Base-by-base conservation (phyloP, 1,284 basidiomycete genomes). In the Moesziomyces aphidis region DNA sequence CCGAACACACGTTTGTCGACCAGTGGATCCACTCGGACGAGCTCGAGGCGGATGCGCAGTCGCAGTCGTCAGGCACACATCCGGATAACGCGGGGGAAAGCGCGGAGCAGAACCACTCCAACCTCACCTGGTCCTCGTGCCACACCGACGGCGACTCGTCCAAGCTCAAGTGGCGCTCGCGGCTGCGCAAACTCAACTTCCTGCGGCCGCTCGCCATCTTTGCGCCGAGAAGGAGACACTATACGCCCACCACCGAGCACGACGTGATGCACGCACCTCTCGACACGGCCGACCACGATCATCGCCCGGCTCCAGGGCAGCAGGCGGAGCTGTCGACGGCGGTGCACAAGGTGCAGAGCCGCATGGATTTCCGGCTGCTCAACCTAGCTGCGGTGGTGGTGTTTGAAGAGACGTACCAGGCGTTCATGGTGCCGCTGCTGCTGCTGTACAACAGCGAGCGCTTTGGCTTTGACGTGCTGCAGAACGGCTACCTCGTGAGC, bases 371-470 rank as follows among this genome's bases (percentile, higher is more conserved):
- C 42, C 63, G 79, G 4, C 52, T 79, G 44, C 71, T 76, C 51
- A 76, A 78, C 42, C 55, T 81, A 22, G 79, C 77, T 10, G 51
- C 72, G 1, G 73, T 81, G 17, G 71, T 79, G 23, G 57, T 81
- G 10, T 67, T 73, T 39, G 79, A 81, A 52, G 79, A 81, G 65
- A 75, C 78, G 17, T 80, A 73, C 49, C 80, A 82, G 48, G 75
- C 77, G 4, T 82, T 82, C 46, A 71, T 82, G 59, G 68, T 82
- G 21, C 80, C 80, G 13, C 56, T 77, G 22, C 50, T 82, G n/a
- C 61, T 82, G 6, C 73, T 82, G 9, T 82, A 78, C 73, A 80
- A 79, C 70, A 66, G 79, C 60, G 76, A 82, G 54, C 62, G 71
- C 0, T 77, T 82, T 23, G 67, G 70, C 3, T 78, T 76, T 34